Percentiles rank a stretch among this genome's conserved stretches.
phyloP scores from a whole-genome alignment of 495 filamentous ascomycete genomes.

The Gamarada debralockiae region DNA sequence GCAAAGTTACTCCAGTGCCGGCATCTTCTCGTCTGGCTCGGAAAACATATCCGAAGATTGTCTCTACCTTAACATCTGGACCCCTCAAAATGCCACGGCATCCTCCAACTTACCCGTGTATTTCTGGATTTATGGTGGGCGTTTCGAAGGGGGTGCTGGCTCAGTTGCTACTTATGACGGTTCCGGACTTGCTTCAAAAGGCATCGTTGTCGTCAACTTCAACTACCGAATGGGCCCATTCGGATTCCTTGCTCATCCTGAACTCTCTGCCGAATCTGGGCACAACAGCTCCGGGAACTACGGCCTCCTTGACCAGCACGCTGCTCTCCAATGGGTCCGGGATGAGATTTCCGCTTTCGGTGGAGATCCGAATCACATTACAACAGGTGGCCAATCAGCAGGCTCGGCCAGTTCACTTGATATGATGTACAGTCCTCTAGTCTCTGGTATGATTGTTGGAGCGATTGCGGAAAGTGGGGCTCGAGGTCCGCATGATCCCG shows the following conservation, averaged over 20 bases:
- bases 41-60: conserved; percentile 19
- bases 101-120: conserved; percentile 30
- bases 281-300: no score
- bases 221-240: no score
- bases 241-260: no score
- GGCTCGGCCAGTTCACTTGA: conserved; percentile 2
- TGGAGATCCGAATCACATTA: conserved; percentile 35
- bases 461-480: conserved; percentile 2
- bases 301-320: conserved; percentile 49
- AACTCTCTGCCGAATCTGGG: no score
- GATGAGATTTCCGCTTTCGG: conserved; percentile 52
- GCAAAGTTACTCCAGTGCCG: not conserved
- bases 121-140: conserved; percentile 39
- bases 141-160: conserved; percentile 24
- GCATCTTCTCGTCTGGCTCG: not conserved
- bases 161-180: no score
- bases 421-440: conserved; percentile 5
- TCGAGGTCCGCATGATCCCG: not conserved
- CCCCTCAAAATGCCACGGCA: conserved; percentile 10
- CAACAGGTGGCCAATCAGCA: conserved; percentile 33
- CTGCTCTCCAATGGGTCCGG: conserved; percentile 55
- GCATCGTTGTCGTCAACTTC: no score
- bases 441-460: not conserved
- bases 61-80: conserved; percentile 25
- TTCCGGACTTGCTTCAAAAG: no score